Percentiles rank a stretch among this genome's conserved stretches.
Evolutionary conservation across 2,329 filamentous ascomycete species (phyloP).

Genomic region (Talaromyces amestolkiae): DNA sequence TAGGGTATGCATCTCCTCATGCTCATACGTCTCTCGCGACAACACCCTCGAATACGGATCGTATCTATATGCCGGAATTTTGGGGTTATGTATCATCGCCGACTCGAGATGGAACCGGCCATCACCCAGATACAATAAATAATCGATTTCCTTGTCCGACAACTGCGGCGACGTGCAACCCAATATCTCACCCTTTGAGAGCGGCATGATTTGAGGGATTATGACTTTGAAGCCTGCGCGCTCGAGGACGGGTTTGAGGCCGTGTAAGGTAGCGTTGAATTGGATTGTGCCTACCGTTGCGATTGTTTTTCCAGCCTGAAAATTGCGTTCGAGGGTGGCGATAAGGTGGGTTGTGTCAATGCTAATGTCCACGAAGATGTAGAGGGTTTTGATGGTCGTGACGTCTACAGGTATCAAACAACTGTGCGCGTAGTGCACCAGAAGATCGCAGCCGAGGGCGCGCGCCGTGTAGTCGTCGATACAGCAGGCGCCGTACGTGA

Average conservation of each 20-base stretch:
- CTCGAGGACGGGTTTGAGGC: conserved; percentile 72
- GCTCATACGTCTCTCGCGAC: conserved; percentile 86
- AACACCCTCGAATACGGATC: conserved; percentile 93
- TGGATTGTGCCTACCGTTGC: conserved; percentile 96
- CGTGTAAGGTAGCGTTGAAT: conserved; percentile 96
- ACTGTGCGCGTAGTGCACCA: conserved; percentile 96
- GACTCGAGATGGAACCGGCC: conserved; percentile 95
- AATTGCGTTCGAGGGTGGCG: conserved; percentile 84
- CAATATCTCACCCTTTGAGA: conserved; percentile 93
- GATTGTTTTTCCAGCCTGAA: conserved; percentile 77
- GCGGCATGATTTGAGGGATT: conserved; percentile 85
- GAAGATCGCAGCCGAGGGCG: conserved; percentile 86
- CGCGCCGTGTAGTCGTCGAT: conserved; percentile 97
- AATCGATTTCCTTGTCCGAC: conserved; percentile 60
- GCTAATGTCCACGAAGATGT: conserved; percentile 96
- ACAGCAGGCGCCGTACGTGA: conserved; percentile 97
- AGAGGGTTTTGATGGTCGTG: conserved; percentile 93
- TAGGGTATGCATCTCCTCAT: conserved; percentile 82
- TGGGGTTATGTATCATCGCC: conserved; percentile 98
- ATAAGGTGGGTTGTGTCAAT: conserved; percentile 89
- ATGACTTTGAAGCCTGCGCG: conserved; percentile 79
- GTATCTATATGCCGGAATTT: conserved; percentile 87
- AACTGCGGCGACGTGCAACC: conserved; percentile 91
- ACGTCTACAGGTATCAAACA: conserved; percentile 95
- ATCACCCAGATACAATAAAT: conserved; percentile 86